Evolutionary conservation across 2,329 filamentous ascomycete species (phyloP).

Genomic region (Cladosporium oxysporum): DNA sequence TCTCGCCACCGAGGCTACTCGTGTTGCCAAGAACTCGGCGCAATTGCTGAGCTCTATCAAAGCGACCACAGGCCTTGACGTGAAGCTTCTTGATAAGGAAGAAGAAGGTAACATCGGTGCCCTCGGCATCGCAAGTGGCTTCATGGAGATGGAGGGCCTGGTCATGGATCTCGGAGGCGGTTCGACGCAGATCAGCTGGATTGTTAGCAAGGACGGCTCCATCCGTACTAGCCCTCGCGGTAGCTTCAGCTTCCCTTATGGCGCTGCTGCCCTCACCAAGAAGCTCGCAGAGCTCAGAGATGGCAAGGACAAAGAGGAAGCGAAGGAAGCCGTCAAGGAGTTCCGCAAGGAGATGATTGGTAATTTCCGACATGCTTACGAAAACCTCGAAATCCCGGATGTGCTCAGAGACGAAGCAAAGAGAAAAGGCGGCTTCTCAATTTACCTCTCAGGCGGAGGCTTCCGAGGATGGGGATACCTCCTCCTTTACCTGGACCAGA

Average conservation of each 20-base stretch:
- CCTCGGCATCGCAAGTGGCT: conserved; percentile 76
- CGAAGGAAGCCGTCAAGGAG: conserved; percentile 40
- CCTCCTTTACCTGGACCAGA: conserved; percentile 68
- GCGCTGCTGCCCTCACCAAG: conserved; percentile 58
- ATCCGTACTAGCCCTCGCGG: conserved; percentile 56
- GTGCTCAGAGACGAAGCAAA: conserved; percentile 49
- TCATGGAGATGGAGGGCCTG: conserved; percentile 68
- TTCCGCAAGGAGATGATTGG: conserved; percentile 26
- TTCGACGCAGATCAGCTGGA: conserved; percentile 70
- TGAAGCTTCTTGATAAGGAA: conserved; percentile 72
- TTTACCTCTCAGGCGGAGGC: conserved; percentile 87
- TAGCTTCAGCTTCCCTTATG: conserved; percentile 68
- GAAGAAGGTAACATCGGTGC: conserved; percentile 66
- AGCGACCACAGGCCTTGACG: conserved; percentile 63
- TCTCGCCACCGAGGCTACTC: conserved; percentile 86
- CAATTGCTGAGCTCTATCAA: conserved; percentile 64
- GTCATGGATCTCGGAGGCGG: conserved; percentile 86
- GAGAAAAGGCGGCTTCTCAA: conserved; percentile 57
- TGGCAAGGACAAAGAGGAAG: conserved; percentile 31
- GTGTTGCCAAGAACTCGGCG: conserved; percentile 72
- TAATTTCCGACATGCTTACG: conserved; percentile 40
- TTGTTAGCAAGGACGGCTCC: conserved; percentile 53
- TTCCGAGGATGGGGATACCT: conserved; percentile 90
- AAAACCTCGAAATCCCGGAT: conserved; percentile 56
- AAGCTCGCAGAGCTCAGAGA: conserved; percentile 33